These are phyloP conservation scores for Choiromyces venosus DNA, from an alignment of 495 filamentous ascomycete genomes.

Conservation along the genomic window DNA sequence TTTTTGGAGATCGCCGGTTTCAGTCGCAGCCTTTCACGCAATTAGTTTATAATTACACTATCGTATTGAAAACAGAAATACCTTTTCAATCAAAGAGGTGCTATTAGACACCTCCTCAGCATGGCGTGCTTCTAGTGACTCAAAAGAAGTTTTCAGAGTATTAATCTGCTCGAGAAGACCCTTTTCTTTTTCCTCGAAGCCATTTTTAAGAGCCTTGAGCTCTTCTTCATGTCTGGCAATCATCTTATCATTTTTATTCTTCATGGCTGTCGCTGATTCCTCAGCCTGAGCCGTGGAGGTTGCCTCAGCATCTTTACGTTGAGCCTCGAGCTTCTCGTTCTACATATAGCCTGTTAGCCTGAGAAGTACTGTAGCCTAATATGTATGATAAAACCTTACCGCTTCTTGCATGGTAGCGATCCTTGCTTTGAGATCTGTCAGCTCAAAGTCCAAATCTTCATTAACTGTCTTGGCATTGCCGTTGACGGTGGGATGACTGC, in stretches of 20 bases:
- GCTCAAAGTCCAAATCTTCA: slow-evolving; percentile 22
- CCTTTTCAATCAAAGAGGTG: slow-evolving; percentile 34
- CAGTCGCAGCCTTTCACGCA: slow-evolving; percentile 16
- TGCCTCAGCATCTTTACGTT: not conserved
- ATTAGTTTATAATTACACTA: slow-evolving; percentile 16
- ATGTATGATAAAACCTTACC: slow-evolving; percentile 19
- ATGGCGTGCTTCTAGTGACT: slow-evolving; percentile 29
- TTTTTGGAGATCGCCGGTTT: slow-evolving; percentile 31
- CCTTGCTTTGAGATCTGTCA: slow-evolving; percentile 19
- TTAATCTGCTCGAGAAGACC: slow-evolving; percentile 33
- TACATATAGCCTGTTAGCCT: not conserved
- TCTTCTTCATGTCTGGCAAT: slow-evolving; percentile 45
- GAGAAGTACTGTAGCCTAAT: not conserved
- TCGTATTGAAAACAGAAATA: slow-evolving; percentile 19
- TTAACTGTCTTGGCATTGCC: slow-evolving; percentile 7
- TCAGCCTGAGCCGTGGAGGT: not conserved
- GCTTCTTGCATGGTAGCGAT: slow-evolving; percentile 32
- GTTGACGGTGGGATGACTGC: not conserved
- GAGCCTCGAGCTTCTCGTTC: not conserved
- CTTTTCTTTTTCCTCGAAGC: slow-evolving; percentile 44
- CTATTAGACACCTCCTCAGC: slow-evolving; percentile 36
- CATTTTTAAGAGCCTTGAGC: slow-evolving; percentile 45
- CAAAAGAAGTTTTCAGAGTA: slow-evolving; percentile 27
- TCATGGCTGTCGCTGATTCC: slow-evolving; percentile 22
- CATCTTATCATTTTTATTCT: slow-evolving; percentile 17